Conservation (phyloP, 768 basidiomycete species). For the Leccinum longicurvipes region DNA sequence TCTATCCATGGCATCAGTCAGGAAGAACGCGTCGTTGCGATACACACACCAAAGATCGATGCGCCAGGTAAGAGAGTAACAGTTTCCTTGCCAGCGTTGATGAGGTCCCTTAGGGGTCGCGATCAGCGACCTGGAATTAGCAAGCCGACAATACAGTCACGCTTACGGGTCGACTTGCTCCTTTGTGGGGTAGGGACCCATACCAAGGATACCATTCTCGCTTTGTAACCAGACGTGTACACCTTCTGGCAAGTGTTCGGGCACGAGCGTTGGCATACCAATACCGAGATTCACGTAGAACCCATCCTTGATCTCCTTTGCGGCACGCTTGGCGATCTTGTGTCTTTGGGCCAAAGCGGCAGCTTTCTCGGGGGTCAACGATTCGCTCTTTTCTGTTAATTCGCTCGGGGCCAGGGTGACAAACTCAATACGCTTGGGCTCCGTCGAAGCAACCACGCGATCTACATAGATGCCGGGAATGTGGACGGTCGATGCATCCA, state of each 20-base stretch:
- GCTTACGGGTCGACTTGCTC: constrained; percentile 78
- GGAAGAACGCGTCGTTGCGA: neutral
- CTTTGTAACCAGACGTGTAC: constrained; percentile 88
- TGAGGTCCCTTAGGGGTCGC: constrained; percentile 62
- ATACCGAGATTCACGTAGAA: constrained; percentile 89
- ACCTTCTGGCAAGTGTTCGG: constrained; percentile 69
- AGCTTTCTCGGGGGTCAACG: constrained; percentile 47
- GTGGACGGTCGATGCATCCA: constrained; percentile 81
- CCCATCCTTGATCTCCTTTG: constrained; percentile 85
- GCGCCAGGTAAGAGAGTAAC: constrained; percentile 91
- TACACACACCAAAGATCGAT: constrained; percentile 74
- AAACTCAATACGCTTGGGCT: constrained; percentile 76
- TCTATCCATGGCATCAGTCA: constrained; percentile 35
- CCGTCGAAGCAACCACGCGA: constrained; percentile 77
- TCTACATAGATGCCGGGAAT: constrained; percentile 86
- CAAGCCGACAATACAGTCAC: neutral
- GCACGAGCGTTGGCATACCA: constrained; percentile 88
- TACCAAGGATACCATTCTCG: constrained; percentile 86
- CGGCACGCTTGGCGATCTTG: constrained; percentile 81
- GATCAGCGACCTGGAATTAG: constrained; percentile 3
- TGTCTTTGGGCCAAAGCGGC: constrained; percentile 55
- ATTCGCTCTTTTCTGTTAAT: constrained; percentile 24
- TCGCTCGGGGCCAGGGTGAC: constrained; percentile 60
- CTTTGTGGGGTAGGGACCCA: constrained; percentile 86
- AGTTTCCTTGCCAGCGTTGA: constrained; percentile 95